These are phyloP conservation scores for Paxillus ammoniavirescens DNA, from an alignment of 768 basidiomycete genomes.

Conservation along the genomic window DNA sequence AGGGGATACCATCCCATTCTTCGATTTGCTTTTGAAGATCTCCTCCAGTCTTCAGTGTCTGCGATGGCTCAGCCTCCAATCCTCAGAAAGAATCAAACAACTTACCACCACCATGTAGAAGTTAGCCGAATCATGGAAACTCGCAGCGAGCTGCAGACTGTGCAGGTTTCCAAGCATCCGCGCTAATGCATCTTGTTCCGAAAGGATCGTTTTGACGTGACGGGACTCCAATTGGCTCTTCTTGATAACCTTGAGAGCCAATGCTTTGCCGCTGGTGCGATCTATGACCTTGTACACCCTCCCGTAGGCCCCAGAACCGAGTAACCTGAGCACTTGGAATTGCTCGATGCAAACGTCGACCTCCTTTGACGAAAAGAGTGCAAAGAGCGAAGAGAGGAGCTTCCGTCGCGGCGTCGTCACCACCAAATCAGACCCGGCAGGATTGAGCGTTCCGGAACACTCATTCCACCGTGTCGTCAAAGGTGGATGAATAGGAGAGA, in stretches of 20 bases:
- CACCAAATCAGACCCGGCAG: neutral
- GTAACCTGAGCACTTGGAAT: neutral
- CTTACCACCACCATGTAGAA: constrained; percentile 12
- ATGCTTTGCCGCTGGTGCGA: neutral
- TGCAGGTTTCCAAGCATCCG: constrained; percentile 5
- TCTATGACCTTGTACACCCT: constrained; percentile 6
- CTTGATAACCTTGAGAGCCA: constrained; percentile 10
- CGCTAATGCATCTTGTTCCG: constrained; percentile 5
- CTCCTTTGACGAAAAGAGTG: neutral
- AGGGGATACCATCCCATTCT: neutral
- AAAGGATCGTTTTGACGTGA: neutral
- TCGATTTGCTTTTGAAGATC: constrained; percentile 6
- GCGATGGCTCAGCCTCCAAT: neutral
- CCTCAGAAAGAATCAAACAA: neutral
- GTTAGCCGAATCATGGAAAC: constrained; percentile 10
- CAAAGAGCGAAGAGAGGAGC: neutral
- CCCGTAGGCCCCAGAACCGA: constrained; percentile 5
- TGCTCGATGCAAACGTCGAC: constrained; percentile 1
- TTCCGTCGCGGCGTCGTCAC: neutral
- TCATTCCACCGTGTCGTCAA: neutral
- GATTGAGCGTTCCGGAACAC: neutral
- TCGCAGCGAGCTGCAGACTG: constrained; percentile 7
- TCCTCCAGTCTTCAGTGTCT: constrained; percentile 7
- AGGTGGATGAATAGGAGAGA: neutral
- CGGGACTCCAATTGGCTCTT: neutral